Base-by-base conservation (phyloP, 495 filamentous ascomycete species). In the Aspergillus carlsbadensis region DNA sequence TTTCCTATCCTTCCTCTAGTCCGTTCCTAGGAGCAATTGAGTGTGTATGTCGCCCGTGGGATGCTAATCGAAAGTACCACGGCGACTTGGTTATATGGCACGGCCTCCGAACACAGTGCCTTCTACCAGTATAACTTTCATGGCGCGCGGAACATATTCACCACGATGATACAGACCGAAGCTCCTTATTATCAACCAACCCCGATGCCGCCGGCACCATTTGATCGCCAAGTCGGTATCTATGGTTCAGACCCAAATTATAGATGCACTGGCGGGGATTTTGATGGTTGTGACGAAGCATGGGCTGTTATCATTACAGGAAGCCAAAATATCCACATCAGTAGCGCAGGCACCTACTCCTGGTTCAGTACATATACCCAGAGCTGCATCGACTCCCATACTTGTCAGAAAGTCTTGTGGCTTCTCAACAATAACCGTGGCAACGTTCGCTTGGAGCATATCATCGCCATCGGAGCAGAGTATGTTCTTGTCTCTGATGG, bases 111-210 rank as follows among this genome's bases (percentile, higher is more conserved):
- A 71, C 89, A 93, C 72, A 78, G 81, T 61, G 70, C 78, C 7
- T 76, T 91, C 5, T 90, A 89, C 66, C 88, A 93, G 67, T 92
- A 92, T 75, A 86, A 92, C 59, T 68, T 92, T 52, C 69, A 74
- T 57, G 79, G 77, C 50, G 87, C 87, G 3, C 71, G 80, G 61
- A 83, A 90, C 65, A 75, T 91, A 60, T 85, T 81, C 64, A 83
- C 84, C 69, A 84, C 84, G 20, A 77, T 86, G 70, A 86, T 91
- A 67, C 89, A 93, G 62, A 90, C 89, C 7, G 89, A 92, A 68
- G 87, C 89, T 0, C 87, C 84, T 10, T 62, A 78, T 76, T 89
- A 81, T 66, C 83, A 86, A 61, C 85, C 86, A 4, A 70, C 65
- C 21, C 85, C 87, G 1, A 67, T 70, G 49, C 83, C 85, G 1